Evolutionary conservation across 805 yeast genomes (phyloP).

Genomic region (Ogataea saltuana): DNA sequence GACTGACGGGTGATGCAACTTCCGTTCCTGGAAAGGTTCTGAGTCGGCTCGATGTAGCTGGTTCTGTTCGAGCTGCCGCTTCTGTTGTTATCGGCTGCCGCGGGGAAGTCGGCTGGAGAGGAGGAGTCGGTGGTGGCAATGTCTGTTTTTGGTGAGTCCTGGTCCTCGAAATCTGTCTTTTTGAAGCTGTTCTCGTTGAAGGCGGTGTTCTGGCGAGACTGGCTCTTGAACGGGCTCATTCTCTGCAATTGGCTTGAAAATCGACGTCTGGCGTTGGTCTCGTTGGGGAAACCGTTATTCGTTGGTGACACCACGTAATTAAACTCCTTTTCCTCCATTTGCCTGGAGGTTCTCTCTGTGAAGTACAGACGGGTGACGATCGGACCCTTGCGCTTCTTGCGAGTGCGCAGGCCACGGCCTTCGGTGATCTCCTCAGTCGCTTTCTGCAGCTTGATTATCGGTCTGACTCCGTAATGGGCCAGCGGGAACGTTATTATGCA

Average conservation of each 20-base stretch:
- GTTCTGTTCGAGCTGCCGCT: neutral
- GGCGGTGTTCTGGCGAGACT: neutral
- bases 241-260: neutral
- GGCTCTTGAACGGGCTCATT: neutral
- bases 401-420: conserved; percentile 36
- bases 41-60: conserved; percentile 2
- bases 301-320: neutral
- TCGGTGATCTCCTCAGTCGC: conserved; percentile 75
- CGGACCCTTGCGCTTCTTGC: conserved; percentile 11
- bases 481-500: conserved; percentile 77
- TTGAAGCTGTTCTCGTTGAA: neutral
- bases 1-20: conserved; percentile 14
- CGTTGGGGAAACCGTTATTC: neutral
- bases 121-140: neutral
- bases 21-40: conserved; percentile 10
- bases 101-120: neutral
- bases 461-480: conserved; percentile 82
- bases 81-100: neutral
- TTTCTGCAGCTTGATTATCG: conserved; percentile 73
- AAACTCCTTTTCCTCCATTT: neutral
- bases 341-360: neutral
- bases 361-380: neutral
- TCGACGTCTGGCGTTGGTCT: neutral
- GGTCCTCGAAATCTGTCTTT: neutral
- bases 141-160: neutral